Conservation (phyloP, 2,329 filamentous ascomycete genomes). For the Cladophialophora chaetospira region DNA sequence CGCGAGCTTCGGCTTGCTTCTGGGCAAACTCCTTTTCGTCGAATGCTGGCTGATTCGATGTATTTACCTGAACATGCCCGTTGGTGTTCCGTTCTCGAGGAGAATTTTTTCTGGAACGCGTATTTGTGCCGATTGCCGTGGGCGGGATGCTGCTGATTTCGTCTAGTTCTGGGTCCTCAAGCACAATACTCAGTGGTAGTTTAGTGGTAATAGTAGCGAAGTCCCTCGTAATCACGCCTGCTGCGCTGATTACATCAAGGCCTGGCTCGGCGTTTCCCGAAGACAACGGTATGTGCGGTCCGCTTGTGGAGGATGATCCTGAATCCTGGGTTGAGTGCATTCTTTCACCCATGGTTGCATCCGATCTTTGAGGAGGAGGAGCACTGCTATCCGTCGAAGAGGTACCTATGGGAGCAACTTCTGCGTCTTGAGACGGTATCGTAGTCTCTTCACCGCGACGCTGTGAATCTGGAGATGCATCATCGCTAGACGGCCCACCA, state of each 20-base stretch:
- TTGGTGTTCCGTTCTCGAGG: background rate
- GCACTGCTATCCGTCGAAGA: background rate
- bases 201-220: slow-evolving; percentile 27
- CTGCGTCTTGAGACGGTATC: background rate
- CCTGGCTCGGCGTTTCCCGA: slow-evolving; percentile 12
- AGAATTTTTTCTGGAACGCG: background rate
- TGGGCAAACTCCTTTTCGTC: slow-evolving; percentile 30
- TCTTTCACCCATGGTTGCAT: background rate
- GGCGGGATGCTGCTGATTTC: slow-evolving; percentile 4
- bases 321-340: background rate
- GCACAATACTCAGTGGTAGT: slow-evolving; percentile 17
- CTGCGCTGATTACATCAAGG: slow-evolving; percentile 13
- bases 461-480: background rate
- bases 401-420: background rate
- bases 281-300: slow-evolving; percentile 12
- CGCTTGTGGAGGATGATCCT: background rate
- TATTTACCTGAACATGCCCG: background rate
- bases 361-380: background rate
- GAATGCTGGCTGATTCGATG: slow-evolving; percentile 22
- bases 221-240: slow-evolving; percentile 28
- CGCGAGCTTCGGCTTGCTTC: slow-evolving; percentile 33
- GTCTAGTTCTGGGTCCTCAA: slow-evolving; percentile 18
- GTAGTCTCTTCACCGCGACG: background rate
- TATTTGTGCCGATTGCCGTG: background rate
- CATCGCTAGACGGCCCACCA: background rate